Evolutionary conservation across 768 basidiomycete genomes (phyloP), one percentile per base, ranked within the genome.

Genomic region (Pulveroboletus sp.): DNA sequence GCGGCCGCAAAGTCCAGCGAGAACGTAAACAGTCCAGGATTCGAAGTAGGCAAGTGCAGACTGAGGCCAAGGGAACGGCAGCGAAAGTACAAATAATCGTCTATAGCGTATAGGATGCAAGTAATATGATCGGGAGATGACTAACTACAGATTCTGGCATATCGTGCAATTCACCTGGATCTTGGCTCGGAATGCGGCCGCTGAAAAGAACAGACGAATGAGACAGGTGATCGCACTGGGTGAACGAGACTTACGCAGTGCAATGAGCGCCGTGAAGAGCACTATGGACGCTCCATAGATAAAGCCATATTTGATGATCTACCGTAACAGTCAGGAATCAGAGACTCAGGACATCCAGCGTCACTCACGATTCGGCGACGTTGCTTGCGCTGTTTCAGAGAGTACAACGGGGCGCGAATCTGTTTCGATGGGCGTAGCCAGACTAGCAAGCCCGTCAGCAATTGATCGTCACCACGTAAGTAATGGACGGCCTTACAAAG

Each of bases 351-450:
- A 15, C 27, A 57, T 42, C 10, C 41, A 32, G 33, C 26, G 8
- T 30, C 30, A 74, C 83, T 65, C 64, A 95, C 91, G 59, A 94
- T 93, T 79, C 85, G 86, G 49, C 92, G 83, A 46, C 94, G 84
- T 64, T 93, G 90, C 66, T 82, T 81, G 69, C 86, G 87, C 71
- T 93, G 88, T 70, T 91, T 92, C 66, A 90, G 77, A 41, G 86
- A 87, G 70, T 90, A 97, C 59, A 97, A 73, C 0, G 93, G 93
- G 2, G 93, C 84, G 40, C 90, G 88, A 56, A 95, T 95, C 70
- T 94, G 93, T 66, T 91, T 91, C 47, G 91, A 93, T 18, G 92
- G 93, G 21, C 89, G 83, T 42, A 98, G 74, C 95, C 96, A 98
- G 78, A 97, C 89, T 91, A 58, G 10, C 46, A 44, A 47, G 41